These are phyloP conservation scores for Malus asiatica DNA, from an alignment of 306 rosid species.

Conservation along the genomic window DNA sequence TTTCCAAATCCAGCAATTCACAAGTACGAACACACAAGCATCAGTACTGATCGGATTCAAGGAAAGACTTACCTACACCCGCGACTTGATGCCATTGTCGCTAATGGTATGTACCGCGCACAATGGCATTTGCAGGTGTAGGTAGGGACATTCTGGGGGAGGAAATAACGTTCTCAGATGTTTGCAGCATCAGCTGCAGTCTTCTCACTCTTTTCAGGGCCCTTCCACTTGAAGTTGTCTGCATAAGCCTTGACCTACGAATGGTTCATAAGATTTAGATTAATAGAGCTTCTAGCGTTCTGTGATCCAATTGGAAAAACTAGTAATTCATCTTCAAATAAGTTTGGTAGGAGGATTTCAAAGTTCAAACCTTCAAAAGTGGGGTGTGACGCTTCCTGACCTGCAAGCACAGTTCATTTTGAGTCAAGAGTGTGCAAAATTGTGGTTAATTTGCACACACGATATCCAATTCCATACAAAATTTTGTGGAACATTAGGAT, in stretches of 20 bases:
- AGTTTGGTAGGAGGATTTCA: not conserved
- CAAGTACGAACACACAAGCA: not conserved
- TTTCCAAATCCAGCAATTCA: not conserved
- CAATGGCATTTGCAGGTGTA: not conserved
- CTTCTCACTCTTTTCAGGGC: constrained; percentile 9
- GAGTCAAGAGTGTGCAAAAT: not conserved
- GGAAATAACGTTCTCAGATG: not conserved
- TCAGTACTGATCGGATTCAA: not conserved
- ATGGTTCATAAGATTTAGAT: not conserved
- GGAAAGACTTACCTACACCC: not conserved
- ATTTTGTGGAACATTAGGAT: not conserved
- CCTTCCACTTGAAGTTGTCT: constrained; percentile 38
- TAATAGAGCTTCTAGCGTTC: not conserved
- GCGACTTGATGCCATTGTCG: not conserved
- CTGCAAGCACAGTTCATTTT: constrained; percentile 3
- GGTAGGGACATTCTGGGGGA: not conserved
- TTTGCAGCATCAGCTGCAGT: not conserved
- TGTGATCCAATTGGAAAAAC: not conserved
- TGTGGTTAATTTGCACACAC: not conserved
- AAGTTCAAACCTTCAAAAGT: constrained; percentile 16
- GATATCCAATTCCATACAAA: not conserved
- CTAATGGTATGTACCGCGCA: not conserved
- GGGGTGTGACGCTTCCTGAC: constrained; percentile 34
- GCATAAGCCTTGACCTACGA: constrained; percentile 26
- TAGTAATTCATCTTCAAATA: not conserved